phyloP scores from a whole-genome alignment of 192 early-diverging fungal species.

The Podila minutissima region DNA sequence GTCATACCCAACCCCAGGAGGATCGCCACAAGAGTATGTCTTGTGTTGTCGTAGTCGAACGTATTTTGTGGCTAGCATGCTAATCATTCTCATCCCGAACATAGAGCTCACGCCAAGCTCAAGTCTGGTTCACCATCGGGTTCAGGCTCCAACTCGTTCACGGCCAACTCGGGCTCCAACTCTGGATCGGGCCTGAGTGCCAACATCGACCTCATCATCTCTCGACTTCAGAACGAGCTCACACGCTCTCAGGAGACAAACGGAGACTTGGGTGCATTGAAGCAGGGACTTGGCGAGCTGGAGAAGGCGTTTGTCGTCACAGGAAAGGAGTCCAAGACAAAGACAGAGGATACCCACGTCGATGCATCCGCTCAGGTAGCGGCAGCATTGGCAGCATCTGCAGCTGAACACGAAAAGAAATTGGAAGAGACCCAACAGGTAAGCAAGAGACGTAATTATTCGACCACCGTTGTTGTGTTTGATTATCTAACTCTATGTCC shows the following conservation, averaged over 20 bases:
- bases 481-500: background rate
- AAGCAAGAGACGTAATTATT: background rate
- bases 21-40: conserved; percentile 43
- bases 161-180: conserved; percentile 1
- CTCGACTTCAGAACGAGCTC: conserved; percentile 44
- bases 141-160: conserved; percentile 13
- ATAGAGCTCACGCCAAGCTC: conserved; percentile 35
- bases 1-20: conserved; percentile 28
- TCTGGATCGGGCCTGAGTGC: conserved; percentile 27
- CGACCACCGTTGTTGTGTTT: background rate
- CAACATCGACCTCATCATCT: conserved; percentile 46
- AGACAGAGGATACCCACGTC: background rate
- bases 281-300: conserved; percentile 33
- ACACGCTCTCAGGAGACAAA: conserved; percentile 44
- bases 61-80: background rate
- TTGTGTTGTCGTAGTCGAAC: background rate
- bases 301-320: conserved; percentile 30
- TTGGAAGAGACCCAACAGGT: conserved; percentile 27
- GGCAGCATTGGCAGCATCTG: background rate
- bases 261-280: conserved; percentile 37
- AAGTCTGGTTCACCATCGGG: conserved; percentile 17
- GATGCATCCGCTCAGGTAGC: conserved; percentile 1
- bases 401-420: conserved; percentile 14
- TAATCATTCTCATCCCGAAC: background rate
- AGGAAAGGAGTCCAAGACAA: background rate